Base-by-base conservation (phyloP, 352 stramenopile species). In the Phytopythium aichiense region DNA sequence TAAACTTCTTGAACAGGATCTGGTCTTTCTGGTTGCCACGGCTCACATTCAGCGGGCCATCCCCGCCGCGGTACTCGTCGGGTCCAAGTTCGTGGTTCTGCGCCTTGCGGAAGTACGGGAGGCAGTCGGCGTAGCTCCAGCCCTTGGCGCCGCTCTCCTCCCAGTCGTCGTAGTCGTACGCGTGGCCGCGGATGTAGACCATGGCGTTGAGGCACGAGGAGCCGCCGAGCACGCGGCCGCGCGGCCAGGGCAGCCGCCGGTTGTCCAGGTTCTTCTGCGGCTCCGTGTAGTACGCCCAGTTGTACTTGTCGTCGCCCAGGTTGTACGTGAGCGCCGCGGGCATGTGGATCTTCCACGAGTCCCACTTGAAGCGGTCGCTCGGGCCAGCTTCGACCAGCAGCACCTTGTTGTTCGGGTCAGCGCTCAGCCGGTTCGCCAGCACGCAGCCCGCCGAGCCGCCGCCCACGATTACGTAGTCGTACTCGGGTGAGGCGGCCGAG, bases 391-490 rank as follows among this genome's bases (percentile, higher is more conserved):
- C 94, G 23, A 98, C 73, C 55, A 98, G 74, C 22, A 97, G 70
- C 67, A 98, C 93, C 31, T 77, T 81, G 66, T 95, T 93, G 64
- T 48, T 73, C 18, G 81, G 70, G 60, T 97, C 76, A 22, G 91
- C 88, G 18, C 71, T 95, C 40, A 98, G 73, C 23, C 86, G 79
- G 67, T 94, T 97, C 46, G 94, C 94, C 31, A 98, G 73, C 53
- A 98, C 86, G 61, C 89, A 97, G 38, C 94, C 92, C 18, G 91
- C 92, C 0, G 89, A 95, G 31, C 94, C 94, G 22, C 73, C 91
- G 59, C 94, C 94, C 22, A 98, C 88, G 57, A 98, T 89, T 46
- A 98, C 90, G 71, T 97, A 98, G 76, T 98, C 92, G 72, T 85
- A 93, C 60, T 88, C 78, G 35, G 63, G 16, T 6, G 56, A 33